Evolutionary conservation across 2,329 filamentous ascomycete genomes (phyloP).

Genomic region (Nannizzia gypsea): DNA sequence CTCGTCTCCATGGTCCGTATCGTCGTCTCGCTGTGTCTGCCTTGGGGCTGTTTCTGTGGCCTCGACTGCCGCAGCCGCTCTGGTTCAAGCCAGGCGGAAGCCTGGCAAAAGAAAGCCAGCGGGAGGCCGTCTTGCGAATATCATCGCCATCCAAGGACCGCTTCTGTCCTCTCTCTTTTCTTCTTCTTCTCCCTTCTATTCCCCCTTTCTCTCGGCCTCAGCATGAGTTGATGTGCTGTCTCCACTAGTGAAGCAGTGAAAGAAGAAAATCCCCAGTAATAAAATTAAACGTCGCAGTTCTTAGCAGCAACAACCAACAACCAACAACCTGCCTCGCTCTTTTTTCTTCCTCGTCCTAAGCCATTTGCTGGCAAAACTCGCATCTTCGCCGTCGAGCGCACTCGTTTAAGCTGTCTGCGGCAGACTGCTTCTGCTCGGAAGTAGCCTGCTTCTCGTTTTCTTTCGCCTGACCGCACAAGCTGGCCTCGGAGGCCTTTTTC

Average conservation of each 20-base stretch:
- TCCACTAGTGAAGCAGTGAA: neutral
- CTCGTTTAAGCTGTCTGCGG: neutral
- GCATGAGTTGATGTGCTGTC: neutral
- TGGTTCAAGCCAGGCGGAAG: neutral
- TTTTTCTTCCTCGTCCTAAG: too few species aligned
- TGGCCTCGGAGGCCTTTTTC: neutral
- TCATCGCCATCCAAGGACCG: too few species aligned
- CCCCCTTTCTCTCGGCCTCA: too few species aligned
- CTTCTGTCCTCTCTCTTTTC: neutral
- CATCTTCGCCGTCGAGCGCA: neutral
- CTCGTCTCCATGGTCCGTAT: neutral
- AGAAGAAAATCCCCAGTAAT: too few species aligned
- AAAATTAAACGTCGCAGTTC: neutral
- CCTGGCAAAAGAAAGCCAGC: neutral
- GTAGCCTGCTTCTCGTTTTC: neutral
- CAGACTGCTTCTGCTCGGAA: neutral
- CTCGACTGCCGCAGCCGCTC: too few species aligned
- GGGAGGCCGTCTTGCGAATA: neutral
- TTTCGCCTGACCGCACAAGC: neutral
- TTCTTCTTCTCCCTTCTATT: neutral
- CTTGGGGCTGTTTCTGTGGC: neutral
- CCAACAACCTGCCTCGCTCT: too few species aligned
- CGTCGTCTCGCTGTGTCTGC: neutral
- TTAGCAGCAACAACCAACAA: neutral
- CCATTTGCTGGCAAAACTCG: neutral